Evolutionary conservation across 2,329 filamentous ascomycete genomes (phyloP).

Genomic region (Verticillium zaregamsianum): DNA sequence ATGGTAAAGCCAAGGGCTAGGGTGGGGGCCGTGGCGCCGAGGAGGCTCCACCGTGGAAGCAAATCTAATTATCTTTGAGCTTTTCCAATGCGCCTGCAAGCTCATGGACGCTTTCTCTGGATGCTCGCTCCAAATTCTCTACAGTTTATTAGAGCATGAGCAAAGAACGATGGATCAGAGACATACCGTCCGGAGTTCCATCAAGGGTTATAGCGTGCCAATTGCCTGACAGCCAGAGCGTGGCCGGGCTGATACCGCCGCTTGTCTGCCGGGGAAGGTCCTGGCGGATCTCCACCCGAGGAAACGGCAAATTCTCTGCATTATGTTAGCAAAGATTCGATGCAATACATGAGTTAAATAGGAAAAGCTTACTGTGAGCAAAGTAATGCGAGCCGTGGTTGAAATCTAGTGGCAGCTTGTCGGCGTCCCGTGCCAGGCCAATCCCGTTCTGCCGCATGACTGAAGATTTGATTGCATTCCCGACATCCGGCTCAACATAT

Average conservation of each 20-base stretch:
- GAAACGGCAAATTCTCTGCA: constrained; percentile 2
- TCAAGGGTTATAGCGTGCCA: constrained; percentile 17
- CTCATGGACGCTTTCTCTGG: constrained; percentile 13
- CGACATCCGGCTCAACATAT: not conserved
- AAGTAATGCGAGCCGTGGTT: constrained; percentile 1
- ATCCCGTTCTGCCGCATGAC: not conserved
- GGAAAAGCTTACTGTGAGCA: not conserved
- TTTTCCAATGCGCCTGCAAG: constrained; percentile 11
- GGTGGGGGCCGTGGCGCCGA: no score
- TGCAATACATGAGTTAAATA: not conserved
- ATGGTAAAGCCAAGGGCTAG: no score
- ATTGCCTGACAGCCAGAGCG: constrained; percentile 16
- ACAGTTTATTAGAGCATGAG: not conserved
- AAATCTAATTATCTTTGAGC: constrained; percentile 6
- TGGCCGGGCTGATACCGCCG: constrained; percentile 9
- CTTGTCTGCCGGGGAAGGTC: constrained; percentile 3
- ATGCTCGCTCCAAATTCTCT: constrained; percentile 13
- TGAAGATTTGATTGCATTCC: constrained; percentile 1
- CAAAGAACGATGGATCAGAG: not conserved
- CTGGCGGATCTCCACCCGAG: not conserved
- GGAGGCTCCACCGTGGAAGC: no score
- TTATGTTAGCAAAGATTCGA: no score
- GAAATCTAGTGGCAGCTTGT: not conserved
- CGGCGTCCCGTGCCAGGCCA: not conserved
- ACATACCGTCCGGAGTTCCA: constrained; percentile 15